Conservation (phyloP, 177 flowering plant genomes). For the Vitis hybrid region DNA sequence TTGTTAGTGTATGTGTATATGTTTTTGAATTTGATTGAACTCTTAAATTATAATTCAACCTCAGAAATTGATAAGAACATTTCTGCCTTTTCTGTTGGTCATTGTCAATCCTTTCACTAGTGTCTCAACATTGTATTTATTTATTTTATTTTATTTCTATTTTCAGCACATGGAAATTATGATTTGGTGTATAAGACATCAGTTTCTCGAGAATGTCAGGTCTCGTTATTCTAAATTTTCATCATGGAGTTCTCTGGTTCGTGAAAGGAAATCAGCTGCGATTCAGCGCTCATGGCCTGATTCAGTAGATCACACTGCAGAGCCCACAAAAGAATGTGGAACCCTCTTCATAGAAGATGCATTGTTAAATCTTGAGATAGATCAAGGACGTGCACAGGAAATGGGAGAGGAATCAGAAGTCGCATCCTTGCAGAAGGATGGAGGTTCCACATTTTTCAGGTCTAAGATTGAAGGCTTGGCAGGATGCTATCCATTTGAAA, state of each 20-base stretch:
- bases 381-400: constrained; percentile 34
- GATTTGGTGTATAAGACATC: constrained; percentile 81
- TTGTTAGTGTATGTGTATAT: too few relatives aligned
- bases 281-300: constrained; percentile 79
- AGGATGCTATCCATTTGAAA: constrained; percentile 87
- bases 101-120: too few relatives aligned
- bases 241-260: constrained; percentile 60
- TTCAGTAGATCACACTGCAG: constrained; percentile 35
- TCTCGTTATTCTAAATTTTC: constrained; percentile 44
- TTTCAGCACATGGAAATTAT: constrained; percentile 91
- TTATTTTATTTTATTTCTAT: background rate
- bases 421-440: constrained; percentile 53
- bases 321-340: constrained; percentile 38
- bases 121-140: background rate
- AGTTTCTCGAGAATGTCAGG: constrained; percentile 66
- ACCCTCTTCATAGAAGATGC: constrained; percentile 98
- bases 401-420: constrained; percentile 41
- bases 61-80: too few relatives aligned
- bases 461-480: constrained; percentile 57
- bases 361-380: constrained; percentile 69
- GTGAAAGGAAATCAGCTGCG: constrained; percentile 80
- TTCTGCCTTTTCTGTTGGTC: too few relatives aligned
- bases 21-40: too few relatives aligned
- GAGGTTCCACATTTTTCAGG: constrained; percentile 32
- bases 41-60: too few relatives aligned